These are phyloP conservation scores for Zea luxurians DNA, from an alignment of 176 grass and related monocot species.

Conservation along the genomic window DNA sequence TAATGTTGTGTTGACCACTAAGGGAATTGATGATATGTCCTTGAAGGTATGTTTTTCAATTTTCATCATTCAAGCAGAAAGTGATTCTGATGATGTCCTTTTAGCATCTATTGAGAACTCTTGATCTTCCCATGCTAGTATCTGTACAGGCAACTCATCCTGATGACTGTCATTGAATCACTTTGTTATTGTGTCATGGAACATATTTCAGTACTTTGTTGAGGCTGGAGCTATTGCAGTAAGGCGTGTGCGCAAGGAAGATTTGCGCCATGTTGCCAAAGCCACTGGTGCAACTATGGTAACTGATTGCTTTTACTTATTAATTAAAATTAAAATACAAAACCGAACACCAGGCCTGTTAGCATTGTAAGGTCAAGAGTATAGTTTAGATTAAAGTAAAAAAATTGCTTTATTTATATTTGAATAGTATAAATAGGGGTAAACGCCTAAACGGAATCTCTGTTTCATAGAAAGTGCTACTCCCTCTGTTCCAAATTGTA, in stretches of 20 bases:
- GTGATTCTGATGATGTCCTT: neutral
- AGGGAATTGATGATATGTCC: constrained; percentile 98
- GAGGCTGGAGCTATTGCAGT: constrained; percentile 89
- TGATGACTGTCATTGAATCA: constrained; percentile 4
- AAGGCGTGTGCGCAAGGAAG: constrained; percentile 88
- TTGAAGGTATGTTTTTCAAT: constrained; percentile 63
- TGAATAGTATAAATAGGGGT: neutral
- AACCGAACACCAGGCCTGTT: neutral
- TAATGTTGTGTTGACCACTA: constrained; percentile 87
- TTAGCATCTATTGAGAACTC: neutral
- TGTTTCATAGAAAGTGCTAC: no score
- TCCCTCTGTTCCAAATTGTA: no score
- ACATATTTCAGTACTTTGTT: constrained; percentile 76
- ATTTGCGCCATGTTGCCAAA: constrained; percentile 92
- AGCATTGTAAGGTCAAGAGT: neutral
- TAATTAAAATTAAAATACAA: neutral
- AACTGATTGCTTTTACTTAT: constrained; percentile 1
- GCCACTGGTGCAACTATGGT: constrained; percentile 85
- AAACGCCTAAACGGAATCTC: neutral
- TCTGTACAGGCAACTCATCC: neutral
- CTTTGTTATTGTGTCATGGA: neutral
- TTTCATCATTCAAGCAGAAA: constrained; percentile 13
- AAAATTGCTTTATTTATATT: neutral
- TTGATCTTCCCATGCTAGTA: neutral
- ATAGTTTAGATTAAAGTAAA: neutral